Conservation (phyloP, 2,329 filamentous ascomycete genomes). For the Clathrospora elynae region DNA sequence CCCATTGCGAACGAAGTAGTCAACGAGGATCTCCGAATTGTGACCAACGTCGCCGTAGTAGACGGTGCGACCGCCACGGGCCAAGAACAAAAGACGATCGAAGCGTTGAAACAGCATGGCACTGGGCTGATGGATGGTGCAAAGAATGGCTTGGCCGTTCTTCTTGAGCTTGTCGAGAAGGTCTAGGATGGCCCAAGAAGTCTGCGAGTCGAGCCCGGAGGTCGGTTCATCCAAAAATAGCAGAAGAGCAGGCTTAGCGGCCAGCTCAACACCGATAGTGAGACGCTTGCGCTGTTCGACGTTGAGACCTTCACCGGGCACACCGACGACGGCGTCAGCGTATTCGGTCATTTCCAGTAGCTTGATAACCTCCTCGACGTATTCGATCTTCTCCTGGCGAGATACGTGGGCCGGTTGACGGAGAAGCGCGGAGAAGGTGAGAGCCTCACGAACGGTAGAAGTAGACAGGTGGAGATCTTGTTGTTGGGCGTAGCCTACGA, state of each 20-base stretch:
- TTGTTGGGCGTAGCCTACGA: slow-evolving; percentile 75
- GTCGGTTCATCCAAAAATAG: slow-evolving; percentile 96
- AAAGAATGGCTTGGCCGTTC: slow-evolving; percentile 83
- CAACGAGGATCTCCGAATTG: slow-evolving; percentile 68
- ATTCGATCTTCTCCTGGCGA: slow-evolving; percentile 77
- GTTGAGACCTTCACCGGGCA: slow-evolving; percentile 79
- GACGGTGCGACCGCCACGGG: slow-evolving; percentile 75
- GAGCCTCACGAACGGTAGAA: slow-evolving; percentile 83
- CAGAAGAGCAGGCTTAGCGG: slow-evolving; percentile 85
- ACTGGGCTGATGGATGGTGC: slow-evolving; percentile 96
- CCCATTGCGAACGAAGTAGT: slow-evolving; percentile 78
- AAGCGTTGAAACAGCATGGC: slow-evolving; percentile 94
- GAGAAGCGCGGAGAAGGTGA: slow-evolving; percentile 83
- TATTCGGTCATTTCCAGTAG: slow-evolving; percentile 89
- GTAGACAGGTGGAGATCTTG: slow-evolving; percentile 88
- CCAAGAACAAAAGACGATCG: slow-evolving; percentile 78
- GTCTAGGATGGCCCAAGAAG: slow-evolving; percentile 88
- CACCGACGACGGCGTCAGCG: slow-evolving; percentile 87
- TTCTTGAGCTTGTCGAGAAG: slow-evolving; percentile 88
- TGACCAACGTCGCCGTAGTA: slow-evolving; percentile 82
- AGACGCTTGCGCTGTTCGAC: slow-evolving; percentile 73
- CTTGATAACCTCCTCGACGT: slow-evolving; percentile 89
- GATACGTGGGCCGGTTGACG: slow-evolving; percentile 79
- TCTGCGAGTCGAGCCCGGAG: slow-evolving; percentile 90
- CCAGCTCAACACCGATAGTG: slow-evolving; percentile 94